Base-by-base conservation (phyloP, 176 grass and related monocot species). In the Bolboschoenus planiculmis region DNA sequence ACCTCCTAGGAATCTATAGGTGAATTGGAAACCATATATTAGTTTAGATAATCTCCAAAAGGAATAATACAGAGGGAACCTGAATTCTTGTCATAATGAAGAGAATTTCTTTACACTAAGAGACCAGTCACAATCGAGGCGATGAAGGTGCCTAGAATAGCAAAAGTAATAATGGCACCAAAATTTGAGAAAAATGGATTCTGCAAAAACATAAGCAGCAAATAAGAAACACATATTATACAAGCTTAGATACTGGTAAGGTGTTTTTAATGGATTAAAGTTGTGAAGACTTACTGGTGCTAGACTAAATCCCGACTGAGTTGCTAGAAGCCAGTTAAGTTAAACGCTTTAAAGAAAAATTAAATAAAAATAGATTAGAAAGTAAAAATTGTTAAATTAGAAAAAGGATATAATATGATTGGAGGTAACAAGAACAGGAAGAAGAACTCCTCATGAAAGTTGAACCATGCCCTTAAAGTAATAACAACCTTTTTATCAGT, bases 181-280 rank as follows among this genome's bases (percentile, higher is more conserved):
- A 97, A 97, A 68, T 97, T 97, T 53, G 91, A 94, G 90, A 97
- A 97, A 60, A 97, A 97, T 44, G 94, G 94, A 86, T 93, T 92
- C 94, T 97, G 60, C 29, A 43, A 84, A 83, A 20, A 0, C 50
- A 82, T 63, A 39, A 10, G 72, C 4, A 83, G 20, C n/a, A 48
- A 57, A 10, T 4, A 81, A 46, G 55, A 78, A 55, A 31, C 42
- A 50, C 21, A 64, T 81, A 33, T 58, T 21, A 64, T 37, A 7
- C 23, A 81, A 81, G 33, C 2, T 56, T 56, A 78, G 29, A 51
- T 78, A 55, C 4, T 2, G 18, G 27, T 6, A 6, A 48, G 47
- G 46, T 36, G 16, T 20, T 4, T 57, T 64, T 81, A 58, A 57
- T 16, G 30, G n/a, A n/a, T 53, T 43, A 37, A 87, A 70, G 7